Conservation (phyloP, 495 filamentous ascomycete genomes). For the Chaetomium tenue region DNA sequence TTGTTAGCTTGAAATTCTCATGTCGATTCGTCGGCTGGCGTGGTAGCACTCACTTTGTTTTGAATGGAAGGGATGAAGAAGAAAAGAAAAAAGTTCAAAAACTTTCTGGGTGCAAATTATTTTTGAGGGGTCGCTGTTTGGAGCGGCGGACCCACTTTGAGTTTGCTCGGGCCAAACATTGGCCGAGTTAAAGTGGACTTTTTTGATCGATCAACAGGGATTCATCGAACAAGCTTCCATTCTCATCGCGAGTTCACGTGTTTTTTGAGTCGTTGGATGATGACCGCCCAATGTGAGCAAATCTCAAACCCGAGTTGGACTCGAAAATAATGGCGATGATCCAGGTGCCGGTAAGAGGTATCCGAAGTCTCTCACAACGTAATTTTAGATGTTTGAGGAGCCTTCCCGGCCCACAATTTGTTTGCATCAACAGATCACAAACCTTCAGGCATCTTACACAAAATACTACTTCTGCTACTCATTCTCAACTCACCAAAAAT, state of each 20-base stretch:
- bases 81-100: slow-evolving; percentile 42
- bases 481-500: not conserved
- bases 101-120: slow-evolving; percentile 13
- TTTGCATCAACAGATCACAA: slow-evolving; percentile 8
- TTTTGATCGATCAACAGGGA: too few species aligned
- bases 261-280: not conserved
- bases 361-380: slow-evolving; percentile 19
- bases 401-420: slow-evolving; percentile 3
- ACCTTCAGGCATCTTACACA: slow-evolving; percentile 20
- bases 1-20: slow-evolving; percentile 43
- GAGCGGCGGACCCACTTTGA: slow-evolving; percentile 21
- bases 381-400: slow-evolving; percentile 1
- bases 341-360: slow-evolving; percentile 28
- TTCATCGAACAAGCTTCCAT: not conserved
- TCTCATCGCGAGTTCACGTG: not conserved
- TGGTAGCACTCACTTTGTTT: slow-evolving; percentile 67
- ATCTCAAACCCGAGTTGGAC: not conserved
- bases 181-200: slow-evolving; percentile 21
- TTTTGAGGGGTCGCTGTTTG: slow-evolving; percentile 23
- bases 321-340: slow-evolving; percentile 27
- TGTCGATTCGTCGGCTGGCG: slow-evolving; percentile 3
- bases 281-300: slow-evolving; percentile 1
- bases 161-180: slow-evolving; percentile 26
- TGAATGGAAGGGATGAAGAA: slow-evolving; percentile 94
- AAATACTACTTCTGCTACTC: slow-evolving; percentile 3